Evolutionary conservation across 139 green algal species (phyloP), one percentile per base, ranked within the genome.

Genomic region (Volvox reticuliferus): DNA sequence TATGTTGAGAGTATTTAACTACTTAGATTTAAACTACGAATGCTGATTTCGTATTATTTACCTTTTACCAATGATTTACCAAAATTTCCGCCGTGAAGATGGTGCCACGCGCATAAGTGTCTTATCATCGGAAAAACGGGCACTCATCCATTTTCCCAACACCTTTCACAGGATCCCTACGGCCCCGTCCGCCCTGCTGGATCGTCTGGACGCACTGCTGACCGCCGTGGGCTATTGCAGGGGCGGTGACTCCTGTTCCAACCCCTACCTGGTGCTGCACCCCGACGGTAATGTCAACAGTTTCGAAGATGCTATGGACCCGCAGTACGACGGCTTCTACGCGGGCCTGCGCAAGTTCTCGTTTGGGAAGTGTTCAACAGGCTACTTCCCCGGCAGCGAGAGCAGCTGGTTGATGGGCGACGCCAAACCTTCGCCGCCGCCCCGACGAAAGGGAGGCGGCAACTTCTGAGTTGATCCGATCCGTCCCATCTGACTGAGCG

Each of bases 231-330:
- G 85, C 84, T 89, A 89, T 67, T 89, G 84, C 68, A 55, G n/a
- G 21, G 84, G 84, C 68, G 65, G 33, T 20, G 84, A 22, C 12
- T 37, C 1, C 14, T 89, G 85, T 50, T 63, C 33, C 37, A 82
- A 89, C n/a, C 85, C 85, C 9, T 89, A 89, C 37, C 13, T 9
- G 37, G 2, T 82, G n/a, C 85, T 89, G 71, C 85, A 89, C 44
- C 85, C 85, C 6, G 85, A 89, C 44, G 85, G 85, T 5, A 22
- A n/a, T 20, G 85, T 89, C 2, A 82, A 22, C n/a, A 75, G 18
- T 6, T 89, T 89, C 20, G 85, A 89, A 69, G 82, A 88, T 22
- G 82, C 82, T 18, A 88, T 88, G 82, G 65, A 88, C 22, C 82
- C 63, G 6, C 19, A 35, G 65, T 65, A 88, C 65, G 82, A 88